Conservation (phyloP, 2,329 filamentous ascomycete species). For the Calonectria naviculata region DNA sequence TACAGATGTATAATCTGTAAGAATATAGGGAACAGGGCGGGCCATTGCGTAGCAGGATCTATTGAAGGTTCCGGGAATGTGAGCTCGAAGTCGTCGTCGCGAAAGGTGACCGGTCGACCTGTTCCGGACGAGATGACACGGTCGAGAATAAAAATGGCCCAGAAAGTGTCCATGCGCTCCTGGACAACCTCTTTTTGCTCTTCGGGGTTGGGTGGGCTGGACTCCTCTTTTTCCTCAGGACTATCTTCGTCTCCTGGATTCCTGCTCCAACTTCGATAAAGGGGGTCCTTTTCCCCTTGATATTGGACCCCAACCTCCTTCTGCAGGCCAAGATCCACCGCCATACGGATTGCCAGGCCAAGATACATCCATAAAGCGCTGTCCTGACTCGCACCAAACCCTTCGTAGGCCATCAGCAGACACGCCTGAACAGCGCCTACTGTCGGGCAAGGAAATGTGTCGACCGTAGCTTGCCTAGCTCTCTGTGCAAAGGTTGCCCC, state of each 20-base stretch:
- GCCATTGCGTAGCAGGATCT: conserved; percentile 73
- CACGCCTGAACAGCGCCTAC: conserved; percentile 88
- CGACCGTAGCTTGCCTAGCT: conserved; percentile 84
- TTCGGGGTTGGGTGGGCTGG: conserved; percentile 53
- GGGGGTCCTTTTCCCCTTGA: conserved; percentile 64
- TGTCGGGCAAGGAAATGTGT: conserved; percentile 85
- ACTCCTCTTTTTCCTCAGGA: conserved; percentile 55
- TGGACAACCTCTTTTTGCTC: conserved; percentile 78
- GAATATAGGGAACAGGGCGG: conserved; percentile 81
- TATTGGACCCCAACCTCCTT: conserved; percentile 80
- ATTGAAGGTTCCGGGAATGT: conserved; percentile 67
- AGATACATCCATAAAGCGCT: conserved; percentile 96
- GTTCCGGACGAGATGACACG: conserved; percentile 89
- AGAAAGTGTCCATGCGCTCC: conserved; percentile 88
- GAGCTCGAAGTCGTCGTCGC: conserved; percentile 87
- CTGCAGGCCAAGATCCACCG: conserved; percentile 82
- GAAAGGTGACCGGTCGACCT: conserved; percentile 83
- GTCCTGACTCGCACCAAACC: conserved; percentile 89
- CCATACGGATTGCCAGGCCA: conserved; percentile 86
- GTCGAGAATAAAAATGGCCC: conserved; percentile 90
- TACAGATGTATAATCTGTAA: conserved; percentile 89
- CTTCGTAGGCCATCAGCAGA: conserved; percentile 86
- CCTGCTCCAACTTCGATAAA: conserved; percentile 58
- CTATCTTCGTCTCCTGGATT: conserved; percentile 46
- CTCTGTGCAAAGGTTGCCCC: conserved; percentile 84